phyloP scores from a whole-genome alignment of 805 yeast genomes.

The Candida qinlingensis region DNA sequence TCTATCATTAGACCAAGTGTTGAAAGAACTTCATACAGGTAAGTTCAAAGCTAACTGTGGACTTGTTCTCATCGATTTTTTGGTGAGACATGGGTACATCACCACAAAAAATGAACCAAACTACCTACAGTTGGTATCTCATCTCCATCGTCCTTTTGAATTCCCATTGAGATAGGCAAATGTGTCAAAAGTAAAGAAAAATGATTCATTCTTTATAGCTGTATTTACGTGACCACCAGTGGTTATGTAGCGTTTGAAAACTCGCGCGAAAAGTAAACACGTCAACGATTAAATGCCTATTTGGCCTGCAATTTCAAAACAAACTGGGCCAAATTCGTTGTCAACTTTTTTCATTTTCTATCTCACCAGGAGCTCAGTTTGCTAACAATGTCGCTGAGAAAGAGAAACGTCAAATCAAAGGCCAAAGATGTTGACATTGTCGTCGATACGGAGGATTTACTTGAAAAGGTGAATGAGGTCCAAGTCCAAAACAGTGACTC shows the following conservation, averaged over 20 bases:
- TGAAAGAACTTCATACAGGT: constrained; percentile 40
- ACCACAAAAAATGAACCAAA: constrained; percentile 62
- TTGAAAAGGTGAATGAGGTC: neutral
- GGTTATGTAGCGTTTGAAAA: neutral
- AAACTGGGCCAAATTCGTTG: too few species aligned
- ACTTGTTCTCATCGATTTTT: constrained; percentile 70
- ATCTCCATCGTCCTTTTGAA: constrained; percentile 66
- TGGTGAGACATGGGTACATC: constrained; percentile 77
- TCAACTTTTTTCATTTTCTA: too few species aligned
- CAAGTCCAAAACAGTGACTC: neutral
- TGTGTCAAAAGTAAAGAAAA: too few species aligned
- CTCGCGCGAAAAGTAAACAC: neutral
- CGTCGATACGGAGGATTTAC: neutral
- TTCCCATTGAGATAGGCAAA: constrained; percentile 42
- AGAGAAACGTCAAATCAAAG: constrained; percentile 7
- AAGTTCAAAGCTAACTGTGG: constrained; percentile 92
- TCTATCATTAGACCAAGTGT: constrained; percentile 54
- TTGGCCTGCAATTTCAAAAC: too few species aligned
- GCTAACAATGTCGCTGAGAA: constrained; percentile 5
- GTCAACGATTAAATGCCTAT: neutral
- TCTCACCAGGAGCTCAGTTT: too few species aligned
- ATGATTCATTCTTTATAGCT: too few species aligned
- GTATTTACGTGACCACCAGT: neutral
- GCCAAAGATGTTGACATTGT: neutral
- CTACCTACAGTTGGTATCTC: constrained; percentile 50